Conservation (phyloP, 1,139 yeast genomes). For the Hemisphaericaspora subhashii region DNA sequence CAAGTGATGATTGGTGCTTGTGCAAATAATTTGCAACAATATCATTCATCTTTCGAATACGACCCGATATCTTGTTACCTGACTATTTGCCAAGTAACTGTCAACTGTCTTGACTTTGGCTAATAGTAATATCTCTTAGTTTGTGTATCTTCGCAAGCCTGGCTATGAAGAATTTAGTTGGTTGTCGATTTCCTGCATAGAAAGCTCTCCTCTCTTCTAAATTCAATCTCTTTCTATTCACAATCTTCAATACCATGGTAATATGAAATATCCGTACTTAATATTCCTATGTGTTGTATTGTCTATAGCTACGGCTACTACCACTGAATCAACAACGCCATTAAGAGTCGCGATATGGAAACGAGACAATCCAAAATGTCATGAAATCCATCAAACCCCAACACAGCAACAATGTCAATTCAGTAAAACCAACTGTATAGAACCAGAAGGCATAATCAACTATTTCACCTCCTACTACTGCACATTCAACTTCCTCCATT, state of each 20-base stretch:
- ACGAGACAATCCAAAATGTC: neutral
- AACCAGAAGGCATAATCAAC: conserved; percentile 40
- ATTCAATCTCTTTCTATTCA: neutral
- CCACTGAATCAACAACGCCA: neutral
- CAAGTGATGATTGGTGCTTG: too few species aligned
- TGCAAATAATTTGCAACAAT: too few species aligned
- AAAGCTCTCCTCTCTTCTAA: neutral
- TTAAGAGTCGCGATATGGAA: neutral
- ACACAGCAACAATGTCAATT: conserved; percentile 43
- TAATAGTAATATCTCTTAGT: too few species aligned
- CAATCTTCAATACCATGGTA: neutral
- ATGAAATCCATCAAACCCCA: conserved; percentile 17
- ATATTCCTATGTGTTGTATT: conserved; percentile 4
- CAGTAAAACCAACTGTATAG: conserved; percentile 39
- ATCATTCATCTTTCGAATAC: too few species aligned
- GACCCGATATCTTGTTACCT: too few species aligned
- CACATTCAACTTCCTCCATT: conserved; percentile 9
- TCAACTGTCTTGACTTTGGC: too few species aligned
- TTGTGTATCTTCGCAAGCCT: neutral
- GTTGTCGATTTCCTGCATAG: neutral
- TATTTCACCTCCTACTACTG: conserved; percentile 46
- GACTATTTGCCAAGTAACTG: too few species aligned
- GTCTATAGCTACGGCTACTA: neutral
- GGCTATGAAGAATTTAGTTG: too few species aligned
- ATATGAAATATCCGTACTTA: conserved; percentile 3